A percentile compares a stretch with the other conserved stretches of the same genome.
Evolutionary conservation across 148 eudicot genomes (phyloP).

Genomic region (Persicaria maculosa): DNA sequence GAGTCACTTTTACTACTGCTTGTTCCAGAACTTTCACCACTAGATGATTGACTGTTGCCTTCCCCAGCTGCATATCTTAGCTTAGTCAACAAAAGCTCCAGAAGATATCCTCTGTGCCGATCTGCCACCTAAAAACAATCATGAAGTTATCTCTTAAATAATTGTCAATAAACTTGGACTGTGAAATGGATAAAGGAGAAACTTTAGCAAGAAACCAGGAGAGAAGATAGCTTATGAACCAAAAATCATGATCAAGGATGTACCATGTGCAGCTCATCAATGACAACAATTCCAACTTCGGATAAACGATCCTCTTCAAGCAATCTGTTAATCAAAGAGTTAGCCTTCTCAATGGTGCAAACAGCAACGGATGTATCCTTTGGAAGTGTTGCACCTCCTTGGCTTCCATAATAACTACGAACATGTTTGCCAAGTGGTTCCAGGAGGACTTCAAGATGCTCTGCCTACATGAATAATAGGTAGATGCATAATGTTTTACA

Average conservation of each 20-base stretch:
- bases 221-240: neutral
- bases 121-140: slow-evolving; percentile 77
- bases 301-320: slow-evolving; percentile 95
- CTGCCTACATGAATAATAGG: slow-evolving; percentile 46
- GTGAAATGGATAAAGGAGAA: neutral
- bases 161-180: neutral
- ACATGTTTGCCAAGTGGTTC: slow-evolving; percentile 95
- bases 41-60: slow-evolving; percentile 67
- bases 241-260: slow-evolving; percentile 13
- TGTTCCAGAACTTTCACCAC: slow-evolving; percentile 83
- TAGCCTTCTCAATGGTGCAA: slow-evolving; percentile 98
- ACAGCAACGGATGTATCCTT: slow-evolving; percentile 97
- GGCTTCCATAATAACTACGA: slow-evolving; percentile 93
- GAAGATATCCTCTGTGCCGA: slow-evolving; percentile 92
- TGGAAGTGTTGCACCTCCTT: slow-evolving; percentile 93
- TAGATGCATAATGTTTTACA: neutral
- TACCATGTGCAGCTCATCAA: slow-evolving; percentile 99
- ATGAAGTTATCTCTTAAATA: slow-evolving; percentile 18
- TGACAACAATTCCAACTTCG: slow-evolving; percentile 95
- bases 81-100: slow-evolving; percentile 96
- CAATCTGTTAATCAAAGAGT: slow-evolving; percentile 82
- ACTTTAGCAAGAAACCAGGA: neutral
- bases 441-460: slow-evolving; percentile 79
- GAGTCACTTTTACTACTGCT: slow-evolving; percentile 77
- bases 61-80: slow-evolving; percentile 98